Evolutionary conservation across 1,139 yeast species (phyloP), one percentile per base, ranked within the genome.

Genomic region (Yamadazyma triangularis): DNA sequence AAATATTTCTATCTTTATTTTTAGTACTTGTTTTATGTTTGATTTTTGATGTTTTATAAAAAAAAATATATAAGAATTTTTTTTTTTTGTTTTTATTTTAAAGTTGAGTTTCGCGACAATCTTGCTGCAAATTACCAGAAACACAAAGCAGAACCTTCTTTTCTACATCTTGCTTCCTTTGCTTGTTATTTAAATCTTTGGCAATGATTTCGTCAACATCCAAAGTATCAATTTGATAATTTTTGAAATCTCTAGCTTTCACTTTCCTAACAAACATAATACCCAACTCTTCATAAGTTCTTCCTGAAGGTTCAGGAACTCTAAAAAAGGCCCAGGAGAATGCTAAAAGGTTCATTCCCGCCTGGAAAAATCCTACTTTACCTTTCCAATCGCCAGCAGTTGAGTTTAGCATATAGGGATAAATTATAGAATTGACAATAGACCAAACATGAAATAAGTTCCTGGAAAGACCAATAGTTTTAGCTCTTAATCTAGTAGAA

Each of bases 281-380:
- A 52, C 77, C 83, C 48, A 77, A 53, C 47, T 77, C 83, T 33
- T 75, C 81, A 44, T 60, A 74, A 4, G 80, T 73, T 47, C 81
- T 64, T 31, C 62, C 68, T 47, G 58, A 62, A 13, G 80, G 70
- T 45, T 77, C 83, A 5, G 84, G 84, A 29, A 77, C 56, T 30
- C 74, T 64, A 50, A 74, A 74, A 50, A 50, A 71, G 21, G 60
- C 45, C 79, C 79, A 70, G 27, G 61, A 35, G 22, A 55, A 46
- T 28, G 59, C 51, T 12, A 60, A n/a, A 2, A 67, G 40, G n/a
- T 70, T 57, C 25, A 71, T 51, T 1, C 70, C 79, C 14, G 71
- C 75, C 67, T 73, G 76, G 43, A 77, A 60, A 47, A 71, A 73
- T 3, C 73, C 79, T 15, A 77, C 61, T 51, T 74, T 73, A 21